A percentile compares a stretch with the other conserved stretches of the same genome.
phyloP scores from a whole-genome alignment of 495 filamentous ascomycete genomes.

The Thermochaetoides thermophila region DNA sequence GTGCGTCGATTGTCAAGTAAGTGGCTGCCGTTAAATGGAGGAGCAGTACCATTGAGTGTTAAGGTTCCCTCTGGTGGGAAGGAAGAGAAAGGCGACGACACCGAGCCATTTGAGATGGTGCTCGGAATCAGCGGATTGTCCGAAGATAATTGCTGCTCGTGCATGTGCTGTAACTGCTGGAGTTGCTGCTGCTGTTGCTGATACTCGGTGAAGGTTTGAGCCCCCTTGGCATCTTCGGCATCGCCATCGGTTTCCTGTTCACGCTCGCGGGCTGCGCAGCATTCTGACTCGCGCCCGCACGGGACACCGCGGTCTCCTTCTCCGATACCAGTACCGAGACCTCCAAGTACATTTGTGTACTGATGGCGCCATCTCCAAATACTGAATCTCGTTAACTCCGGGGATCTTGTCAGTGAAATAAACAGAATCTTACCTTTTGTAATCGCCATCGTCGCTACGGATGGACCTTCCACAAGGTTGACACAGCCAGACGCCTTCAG shows the following conservation, averaged over 20 bases:
- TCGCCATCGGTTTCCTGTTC: conserved; percentile 74
- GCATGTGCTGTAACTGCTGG: conserved; percentile 1
- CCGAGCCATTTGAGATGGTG: background rate
- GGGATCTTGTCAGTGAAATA: too few relatives aligned
- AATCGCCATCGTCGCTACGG: conserved; percentile 53
- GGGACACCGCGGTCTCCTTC: conserved; percentile 77
- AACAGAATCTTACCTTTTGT: conserved; percentile 39
- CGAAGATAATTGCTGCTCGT: conserved; percentile 2
- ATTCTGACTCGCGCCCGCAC: conserved; percentile 56
- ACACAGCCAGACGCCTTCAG: conserved; percentile 61
- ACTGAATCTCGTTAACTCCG: too few relatives aligned
- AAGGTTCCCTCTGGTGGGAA: conserved; percentile 2
- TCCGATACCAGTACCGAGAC: conserved; percentile 72
- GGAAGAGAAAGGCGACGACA: background rate
- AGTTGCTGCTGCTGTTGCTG: conserved; percentile 10
- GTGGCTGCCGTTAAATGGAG: background rate
- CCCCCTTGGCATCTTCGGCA: conserved; percentile 40
- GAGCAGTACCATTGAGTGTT: conserved; percentile 3
- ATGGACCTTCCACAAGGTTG: conserved; percentile 59
- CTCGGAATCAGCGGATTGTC: background rate
- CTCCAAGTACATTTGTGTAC: conserved; percentile 68
- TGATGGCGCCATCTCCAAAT: conserved; percentile 80
- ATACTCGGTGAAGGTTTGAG: too few relatives aligned
- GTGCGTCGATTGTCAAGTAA: conserved; percentile 14
- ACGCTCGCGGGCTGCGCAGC: conserved; percentile 54